Evolutionary conservation across 2,329 filamentous ascomycete species (phyloP).

Genomic region (Penicillium sp.): DNA sequence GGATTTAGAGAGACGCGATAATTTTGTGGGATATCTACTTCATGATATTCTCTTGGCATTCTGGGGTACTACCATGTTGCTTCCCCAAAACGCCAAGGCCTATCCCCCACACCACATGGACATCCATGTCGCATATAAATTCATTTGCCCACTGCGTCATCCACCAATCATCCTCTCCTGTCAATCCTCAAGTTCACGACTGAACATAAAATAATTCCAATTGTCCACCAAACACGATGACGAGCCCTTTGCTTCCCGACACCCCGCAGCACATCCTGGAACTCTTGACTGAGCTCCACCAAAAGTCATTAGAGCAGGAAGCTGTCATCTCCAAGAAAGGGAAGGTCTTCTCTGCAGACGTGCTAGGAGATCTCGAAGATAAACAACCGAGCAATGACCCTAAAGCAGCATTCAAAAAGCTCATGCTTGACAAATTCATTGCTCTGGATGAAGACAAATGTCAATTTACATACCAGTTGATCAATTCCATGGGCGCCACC

Average conservation of each 20-base stretch:
- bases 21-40: too few species aligned
- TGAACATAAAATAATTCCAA: background rate
- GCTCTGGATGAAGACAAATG: conserved; percentile 46
- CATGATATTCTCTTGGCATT: too few species aligned
- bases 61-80: too few species aligned
- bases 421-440: conserved; percentile 44
- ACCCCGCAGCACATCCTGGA: conserved; percentile 18
- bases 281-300: conserved; percentile 24
- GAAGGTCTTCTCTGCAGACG: conserved; percentile 22
- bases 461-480: conserved; percentile 40
- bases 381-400: background rate
- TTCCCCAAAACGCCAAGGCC: too few species aligned
- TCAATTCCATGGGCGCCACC: conserved; percentile 33
- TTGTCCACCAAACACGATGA: background rate
- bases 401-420: conserved; percentile 19
- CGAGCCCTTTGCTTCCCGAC: background rate
- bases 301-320: conserved; percentile 25
- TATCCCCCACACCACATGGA: too few species aligned
- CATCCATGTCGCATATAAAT: too few species aligned
- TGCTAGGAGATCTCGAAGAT: conserved; percentile 18
- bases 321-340: conserved; percentile 16
- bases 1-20: too few species aligned
- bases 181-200: too few species aligned
- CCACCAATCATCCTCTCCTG: too few species aligned
- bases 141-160: too few species aligned